These are phyloP conservation scores for Suillus paluster DNA, from an alignment of 768 basidiomycete species.

Conservation along the genomic window DNA sequence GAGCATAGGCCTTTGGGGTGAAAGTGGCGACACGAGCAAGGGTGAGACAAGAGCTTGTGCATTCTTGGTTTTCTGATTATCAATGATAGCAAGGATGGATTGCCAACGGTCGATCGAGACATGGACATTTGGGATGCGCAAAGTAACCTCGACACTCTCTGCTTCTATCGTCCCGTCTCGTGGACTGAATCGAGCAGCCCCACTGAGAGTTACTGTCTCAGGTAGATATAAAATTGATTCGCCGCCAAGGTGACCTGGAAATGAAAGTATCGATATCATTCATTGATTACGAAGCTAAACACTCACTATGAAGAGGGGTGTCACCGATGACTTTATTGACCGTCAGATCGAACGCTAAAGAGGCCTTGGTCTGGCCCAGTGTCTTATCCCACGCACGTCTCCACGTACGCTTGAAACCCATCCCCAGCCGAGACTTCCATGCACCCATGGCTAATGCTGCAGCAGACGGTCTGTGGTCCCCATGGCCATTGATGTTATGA, in stretches of 20 bases:
- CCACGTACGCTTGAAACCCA: constrained; percentile 66
- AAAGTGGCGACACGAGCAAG: not conserved
- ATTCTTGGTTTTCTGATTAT: not conserved
- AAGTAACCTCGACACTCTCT: constrained; percentile 47
- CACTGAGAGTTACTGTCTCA: constrained; percentile 46
- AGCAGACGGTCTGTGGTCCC: constrained; percentile 26
- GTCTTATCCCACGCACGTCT: constrained; percentile 74
- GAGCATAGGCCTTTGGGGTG: not conserved
- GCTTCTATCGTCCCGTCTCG: constrained; percentile 55
- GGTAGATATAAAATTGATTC: constrained; percentile 50
- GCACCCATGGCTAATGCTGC: constrained; percentile 54
- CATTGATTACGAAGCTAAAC: not conserved
- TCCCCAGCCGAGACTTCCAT: constrained; percentile 66
- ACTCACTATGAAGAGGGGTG: constrained; percentile 22
- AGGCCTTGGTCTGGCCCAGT: constrained; percentile 65
- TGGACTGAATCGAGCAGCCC: constrained; percentile 63
- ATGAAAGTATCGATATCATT: not conserved
- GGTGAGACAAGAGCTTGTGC: not conserved
- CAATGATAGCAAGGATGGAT: not conserved
- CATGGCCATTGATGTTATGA: constrained; percentile 16
- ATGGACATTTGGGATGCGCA: constrained; percentile 2
- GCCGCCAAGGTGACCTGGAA: constrained; percentile 28
- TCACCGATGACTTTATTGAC: constrained; percentile 52
- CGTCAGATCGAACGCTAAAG: constrained; percentile 54
- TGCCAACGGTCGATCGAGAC: constrained; percentile 7